Evolutionary conservation across 768 basidiomycete genomes (phyloP).

Genomic region (Trametes cubensis): DNA sequence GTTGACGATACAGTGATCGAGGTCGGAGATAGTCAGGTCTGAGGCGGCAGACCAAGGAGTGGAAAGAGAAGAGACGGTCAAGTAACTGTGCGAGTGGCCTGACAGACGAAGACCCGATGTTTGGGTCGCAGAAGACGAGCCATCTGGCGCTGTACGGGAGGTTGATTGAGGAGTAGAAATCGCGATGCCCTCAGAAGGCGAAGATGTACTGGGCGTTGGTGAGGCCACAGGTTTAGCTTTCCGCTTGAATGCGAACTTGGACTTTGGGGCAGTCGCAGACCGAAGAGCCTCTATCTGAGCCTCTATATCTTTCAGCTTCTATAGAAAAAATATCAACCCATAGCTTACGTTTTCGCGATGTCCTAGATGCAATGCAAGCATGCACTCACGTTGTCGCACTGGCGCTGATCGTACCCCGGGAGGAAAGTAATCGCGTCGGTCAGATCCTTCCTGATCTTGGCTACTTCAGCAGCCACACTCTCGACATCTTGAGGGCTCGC

Average conservation of each 20-base stretch:
- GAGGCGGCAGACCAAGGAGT: constrained; percentile 40
- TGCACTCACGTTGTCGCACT: constrained; percentile 62
- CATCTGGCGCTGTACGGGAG: background rate
- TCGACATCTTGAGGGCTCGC: constrained; percentile 40
- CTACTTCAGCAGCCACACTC: constrained; percentile 50
- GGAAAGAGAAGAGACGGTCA: constrained; percentile 47
- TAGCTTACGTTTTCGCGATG: background rate
- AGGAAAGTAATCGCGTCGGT: constrained; percentile 65
- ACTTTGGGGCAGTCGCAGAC: constrained; percentile 45
- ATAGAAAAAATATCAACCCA: background rate
- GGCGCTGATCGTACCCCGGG: constrained; percentile 74
- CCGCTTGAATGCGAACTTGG: constrained; percentile 73
- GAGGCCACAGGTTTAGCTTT: constrained; percentile 32
- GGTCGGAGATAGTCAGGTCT: constrained; percentile 66
- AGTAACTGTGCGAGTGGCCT: constrained; percentile 47
- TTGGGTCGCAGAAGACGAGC: background rate
- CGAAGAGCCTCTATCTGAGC: constrained; percentile 54
- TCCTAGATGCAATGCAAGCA: too few relatives aligned
- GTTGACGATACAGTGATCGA: constrained; percentile 73
- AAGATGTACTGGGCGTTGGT: background rate
- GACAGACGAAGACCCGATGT: constrained; percentile 45
- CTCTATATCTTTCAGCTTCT: constrained; percentile 75
- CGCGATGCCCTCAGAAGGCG: background rate
- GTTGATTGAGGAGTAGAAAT: background rate
- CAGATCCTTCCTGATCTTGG: constrained; percentile 63